Base-by-base conservation (phyloP, 305 asterid genomes). In the Striga hermonthica region DNA sequence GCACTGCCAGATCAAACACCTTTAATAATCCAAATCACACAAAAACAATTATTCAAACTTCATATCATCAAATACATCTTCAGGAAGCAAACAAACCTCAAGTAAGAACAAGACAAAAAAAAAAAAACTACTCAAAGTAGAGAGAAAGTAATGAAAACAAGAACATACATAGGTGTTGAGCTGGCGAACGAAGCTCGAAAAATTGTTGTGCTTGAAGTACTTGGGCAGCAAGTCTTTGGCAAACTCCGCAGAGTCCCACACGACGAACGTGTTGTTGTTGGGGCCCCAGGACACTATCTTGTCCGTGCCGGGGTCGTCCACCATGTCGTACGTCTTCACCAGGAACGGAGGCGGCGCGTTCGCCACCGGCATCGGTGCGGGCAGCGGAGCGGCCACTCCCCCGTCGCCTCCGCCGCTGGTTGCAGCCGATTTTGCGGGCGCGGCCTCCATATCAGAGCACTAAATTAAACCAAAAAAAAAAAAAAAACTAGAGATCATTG, bases 121-220 rank as follows among this genome's bases (percentile, higher is more conserved):
- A 8, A 55, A 4, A 55, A 55, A 44, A 14, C 10, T 50, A 7
- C 62, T 52, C 2, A 38, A 36, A 54, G 39, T 22, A 12, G 15
- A 28, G 39, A 9, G 61, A 16, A n/a, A 55, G 4, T 40, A 10
- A 54, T 55, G 12, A 41, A 37, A 8, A 22, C 5, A 8, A 4
- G 34, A 50, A 57, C 45, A 62, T 79, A 80, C 84, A 15, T 80
- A 80, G 43, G 84, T 80, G 54, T 80, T 80, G 11, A 80, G 74
- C 65, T 80, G 84, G 28, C 81, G 75, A 56, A 79, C 83, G 39
- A 79, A 79, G 73, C 83, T 79, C 57, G 83, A 79, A 76, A 76
- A 79, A 62, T 79, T 79, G 40, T 71, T 79, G 66, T 76, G 84
- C 77, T 79, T 79, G 73, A 79, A 79, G 66, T 73, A 74, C 68